Evolutionary conservation across 768 basidiomycete species (phyloP), one percentile per base, ranked within the genome.

Genomic region (Podaxis rugospora): DNA sequence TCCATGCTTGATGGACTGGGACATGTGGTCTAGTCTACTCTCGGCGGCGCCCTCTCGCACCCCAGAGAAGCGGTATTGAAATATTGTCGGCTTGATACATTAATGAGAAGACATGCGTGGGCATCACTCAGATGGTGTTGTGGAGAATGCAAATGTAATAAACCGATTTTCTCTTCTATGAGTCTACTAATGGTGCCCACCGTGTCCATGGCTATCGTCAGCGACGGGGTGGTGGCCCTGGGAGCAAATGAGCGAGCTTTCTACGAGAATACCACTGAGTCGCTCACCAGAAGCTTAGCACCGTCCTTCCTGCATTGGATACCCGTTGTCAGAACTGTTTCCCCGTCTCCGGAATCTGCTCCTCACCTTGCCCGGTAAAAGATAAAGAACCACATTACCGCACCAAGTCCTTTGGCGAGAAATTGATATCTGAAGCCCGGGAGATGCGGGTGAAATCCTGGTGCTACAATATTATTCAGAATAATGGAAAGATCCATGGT

Each of bases 371-470:
- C 89, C 59, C 95, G 87, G 76, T 95, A 97, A 80, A 97, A 96
- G 71, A 97, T 94, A 80, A 95, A 97, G 85, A 96, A 96, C 95
- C 95, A 97, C 95, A 97, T 96, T 25, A 87, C 84, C 36, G 94
- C 95, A 52, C 95, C 95, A 49, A 97, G 78, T 62, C 85, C 86
- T 75, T 94, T 95, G 27, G 90, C 83, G 32, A 95, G 80, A 72
- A 93, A 85, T 62, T 82, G 84, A 74, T 94, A 86, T 68, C 80
- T 84, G 68, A 85, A 80, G 11, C 89, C 85, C 7, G 93, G 92
- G 28, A 94, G 80, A 71, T 94, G 94, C 40, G 94, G 94, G 72
- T 93, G 82, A 69, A 96, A 96, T 65, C 93, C 95, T 75, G 87
- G 75, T 67, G 80, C 87, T 87, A 59, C 18, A 67, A 10, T 6